Conservation (phyloP, 768 basidiomycete species). For the Mycena pura region DNA sequence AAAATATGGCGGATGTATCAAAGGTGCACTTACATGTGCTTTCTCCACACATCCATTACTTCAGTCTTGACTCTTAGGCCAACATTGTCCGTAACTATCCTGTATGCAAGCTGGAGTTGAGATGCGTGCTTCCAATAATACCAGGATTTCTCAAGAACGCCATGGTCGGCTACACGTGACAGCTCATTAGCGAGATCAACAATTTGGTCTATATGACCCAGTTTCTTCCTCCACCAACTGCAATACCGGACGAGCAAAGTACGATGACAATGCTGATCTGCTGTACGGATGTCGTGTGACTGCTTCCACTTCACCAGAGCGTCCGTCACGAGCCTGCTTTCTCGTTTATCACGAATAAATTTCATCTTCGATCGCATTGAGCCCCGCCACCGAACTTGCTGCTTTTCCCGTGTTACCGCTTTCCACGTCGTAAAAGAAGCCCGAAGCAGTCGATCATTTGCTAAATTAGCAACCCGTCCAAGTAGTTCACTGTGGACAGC, state of each 20-base stretch:
- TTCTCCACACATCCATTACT: constrained; percentile 64
- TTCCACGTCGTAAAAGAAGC: constrained; percentile 60
- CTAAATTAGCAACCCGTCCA: constrained; percentile 49
- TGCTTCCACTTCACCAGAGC: constrained; percentile 75
- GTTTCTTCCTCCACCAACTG: constrained; percentile 57
- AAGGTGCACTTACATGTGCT: constrained; percentile 51
- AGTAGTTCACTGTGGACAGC: constrained; percentile 45
- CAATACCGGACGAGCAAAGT: constrained; percentile 52
- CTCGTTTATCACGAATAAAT: constrained; percentile 60
- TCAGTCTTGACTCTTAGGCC: constrained; percentile 55
- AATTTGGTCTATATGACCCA: constrained; percentile 49
- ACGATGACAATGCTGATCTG: constrained; percentile 57
- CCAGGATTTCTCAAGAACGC: constrained; percentile 53
- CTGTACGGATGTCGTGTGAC: constrained; percentile 54
- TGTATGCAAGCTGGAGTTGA: constrained; percentile 53
- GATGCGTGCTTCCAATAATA: constrained; percentile 60
- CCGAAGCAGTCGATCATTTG: constrained; percentile 52
- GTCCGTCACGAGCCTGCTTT: constrained; percentile 58
- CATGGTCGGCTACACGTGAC: constrained; percentile 44
- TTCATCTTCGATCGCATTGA: constrained; percentile 79
- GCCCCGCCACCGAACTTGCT: constrained; percentile 65
- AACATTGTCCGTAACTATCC: constrained; percentile 49
- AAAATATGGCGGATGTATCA: not conserved
- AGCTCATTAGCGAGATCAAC: constrained; percentile 60
- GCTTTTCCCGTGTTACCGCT: constrained; percentile 55